phyloP scores from a whole-genome alignment of 2,329 filamentous ascomycete genomes.

The Simplicillium aogashimaense region DNA sequence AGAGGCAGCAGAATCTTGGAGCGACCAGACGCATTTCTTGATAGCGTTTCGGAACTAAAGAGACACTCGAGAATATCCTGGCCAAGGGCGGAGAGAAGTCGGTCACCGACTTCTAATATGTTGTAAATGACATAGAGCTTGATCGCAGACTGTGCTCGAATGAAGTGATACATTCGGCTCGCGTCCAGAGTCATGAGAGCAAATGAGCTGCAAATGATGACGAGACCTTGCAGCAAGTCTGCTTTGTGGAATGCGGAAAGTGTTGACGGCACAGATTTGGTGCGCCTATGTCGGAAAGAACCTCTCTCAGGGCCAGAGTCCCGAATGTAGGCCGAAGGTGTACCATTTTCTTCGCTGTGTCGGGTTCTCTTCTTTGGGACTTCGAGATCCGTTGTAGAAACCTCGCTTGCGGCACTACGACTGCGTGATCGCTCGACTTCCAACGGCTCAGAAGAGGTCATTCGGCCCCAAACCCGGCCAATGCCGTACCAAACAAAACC shows the following conservation, averaged over 20 bases:
- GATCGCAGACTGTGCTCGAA: conserved; percentile 90
- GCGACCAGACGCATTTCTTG: conserved; percentile 75
- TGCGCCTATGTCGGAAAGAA: conserved; percentile 55
- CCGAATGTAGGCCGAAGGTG: conserved; percentile 11
- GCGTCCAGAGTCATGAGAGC: conserved; percentile 88
- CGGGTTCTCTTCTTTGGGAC: conserved; percentile 3
- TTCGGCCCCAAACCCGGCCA: conserved; percentile 63
- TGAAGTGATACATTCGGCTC: conserved; percentile 96
- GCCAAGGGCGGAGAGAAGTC: conserved; percentile 79
- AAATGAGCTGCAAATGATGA: conserved; percentile 78
- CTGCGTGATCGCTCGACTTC: conserved; percentile 30
- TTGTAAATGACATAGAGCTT: conserved; percentile 99
- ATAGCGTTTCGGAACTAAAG: conserved; percentile 86
- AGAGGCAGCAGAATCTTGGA: conserved; percentile 85
- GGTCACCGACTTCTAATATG: conserved; percentile 85
- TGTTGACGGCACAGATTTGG: conserved; percentile 75
- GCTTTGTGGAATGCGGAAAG: conserved; percentile 87
- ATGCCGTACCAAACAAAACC: conserved; percentile 72
- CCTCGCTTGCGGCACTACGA: conserved; percentile 20
- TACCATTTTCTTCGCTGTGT: conserved; percentile 1
- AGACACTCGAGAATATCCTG: conserved; percentile 95
- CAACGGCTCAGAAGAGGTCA: too few species aligned
- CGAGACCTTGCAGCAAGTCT: conserved; percentile 79
- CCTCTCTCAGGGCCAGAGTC: conserved; percentile 19
- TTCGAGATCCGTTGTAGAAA: neutral